phyloP scores from a whole-genome alignment of 2,329 filamentous ascomycete species.

The Venturia asperata region DNA sequence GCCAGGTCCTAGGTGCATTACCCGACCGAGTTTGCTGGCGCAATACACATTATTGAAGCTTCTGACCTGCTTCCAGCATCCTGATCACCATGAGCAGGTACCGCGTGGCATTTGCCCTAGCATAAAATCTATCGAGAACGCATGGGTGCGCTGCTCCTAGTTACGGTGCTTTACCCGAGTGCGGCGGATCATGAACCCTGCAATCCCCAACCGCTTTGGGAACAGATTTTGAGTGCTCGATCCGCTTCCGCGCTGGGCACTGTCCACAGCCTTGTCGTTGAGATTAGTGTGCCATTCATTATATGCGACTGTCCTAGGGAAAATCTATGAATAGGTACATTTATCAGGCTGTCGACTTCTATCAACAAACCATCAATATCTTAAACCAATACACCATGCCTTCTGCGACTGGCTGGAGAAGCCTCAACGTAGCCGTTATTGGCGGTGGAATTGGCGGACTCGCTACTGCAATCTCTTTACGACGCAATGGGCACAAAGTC shows the following conservation, averaged over 20 bases:
- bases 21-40: too few relatives aligned
- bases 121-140: neutral
- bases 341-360: neutral
- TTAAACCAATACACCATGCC: neutral
- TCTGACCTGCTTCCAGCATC: too few relatives aligned
- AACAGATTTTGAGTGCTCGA: neutral
- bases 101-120: too few relatives aligned
- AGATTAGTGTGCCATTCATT: neutral
- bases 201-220: neutral
- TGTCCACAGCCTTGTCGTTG: neutral
- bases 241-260: neutral
- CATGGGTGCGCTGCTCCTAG: neutral
- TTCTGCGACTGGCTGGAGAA: conserved; percentile 10
- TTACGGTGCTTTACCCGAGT: neutral
- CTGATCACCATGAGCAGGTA: too few relatives aligned
- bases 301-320: neutral
- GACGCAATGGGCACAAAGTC: conserved; percentile 24
- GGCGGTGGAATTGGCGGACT: conserved; percentile 26
- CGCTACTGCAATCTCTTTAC: conserved; percentile 23
- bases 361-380: neutral
- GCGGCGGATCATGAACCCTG: neutral
- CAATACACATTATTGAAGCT: too few relatives aligned
- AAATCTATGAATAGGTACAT: neutral
- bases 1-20: too few relatives aligned
- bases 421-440: conserved; percentile 22